A percentile compares a stretch with the other conserved stretches of the same genome.
Evolutionary conservation across 495 filamentous ascomycete species (phyloP).

Genomic region (Rhizodiscina lignyota): DNA sequence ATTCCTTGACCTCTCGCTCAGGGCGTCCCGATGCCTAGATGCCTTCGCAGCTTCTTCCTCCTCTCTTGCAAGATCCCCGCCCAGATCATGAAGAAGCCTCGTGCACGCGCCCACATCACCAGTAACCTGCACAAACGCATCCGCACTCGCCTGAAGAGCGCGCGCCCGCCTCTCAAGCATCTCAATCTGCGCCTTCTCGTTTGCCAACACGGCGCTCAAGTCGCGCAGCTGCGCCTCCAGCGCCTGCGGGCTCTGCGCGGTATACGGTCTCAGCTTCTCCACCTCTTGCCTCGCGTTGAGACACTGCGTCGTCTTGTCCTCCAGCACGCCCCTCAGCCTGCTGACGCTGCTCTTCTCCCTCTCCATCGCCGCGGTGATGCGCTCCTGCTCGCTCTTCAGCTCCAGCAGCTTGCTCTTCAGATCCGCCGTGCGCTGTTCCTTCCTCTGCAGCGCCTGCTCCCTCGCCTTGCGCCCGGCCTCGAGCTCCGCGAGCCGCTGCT

Average conservation of each 20-base stretch:
- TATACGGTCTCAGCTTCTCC: conserved; percentile 78
- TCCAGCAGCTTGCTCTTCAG: conserved; percentile 64
- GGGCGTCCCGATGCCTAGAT: conserved; percentile 62
- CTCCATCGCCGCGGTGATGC: conserved; percentile 61
- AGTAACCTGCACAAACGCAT: conserved; percentile 70
- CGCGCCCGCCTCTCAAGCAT: conserved; percentile 67
- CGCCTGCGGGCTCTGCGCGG: conserved; percentile 67
- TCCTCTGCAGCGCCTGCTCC: conserved; percentile 63
- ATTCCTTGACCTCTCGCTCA: conserved; percentile 72
- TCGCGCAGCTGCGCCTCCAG: conserved; percentile 71
- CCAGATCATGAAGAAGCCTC: conserved; percentile 77
- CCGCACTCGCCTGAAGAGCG: conserved; percentile 79
- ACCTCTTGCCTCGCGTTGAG: conserved; percentile 54
- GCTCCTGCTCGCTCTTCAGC: conserved; percentile 58
- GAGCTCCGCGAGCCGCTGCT: conserved; percentile 66
- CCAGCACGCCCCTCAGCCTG: conserved; percentile 50
- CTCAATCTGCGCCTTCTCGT: conserved; percentile 73
- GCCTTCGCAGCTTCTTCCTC: conserved; percentile 75
- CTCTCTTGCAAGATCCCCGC: conserved; percentile 67
- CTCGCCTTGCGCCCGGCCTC: conserved; percentile 55
- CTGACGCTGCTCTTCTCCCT: conserved; percentile 55
- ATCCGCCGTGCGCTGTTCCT: conserved; percentile 67
- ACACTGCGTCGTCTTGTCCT: conserved; percentile 58
- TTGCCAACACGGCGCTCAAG: conserved; percentile 53
- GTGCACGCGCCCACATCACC: conserved; percentile 73